Base-by-base conservation (phyloP, 371 early-diverging fungal genomes). In the Mucor racemosus region DNA sequence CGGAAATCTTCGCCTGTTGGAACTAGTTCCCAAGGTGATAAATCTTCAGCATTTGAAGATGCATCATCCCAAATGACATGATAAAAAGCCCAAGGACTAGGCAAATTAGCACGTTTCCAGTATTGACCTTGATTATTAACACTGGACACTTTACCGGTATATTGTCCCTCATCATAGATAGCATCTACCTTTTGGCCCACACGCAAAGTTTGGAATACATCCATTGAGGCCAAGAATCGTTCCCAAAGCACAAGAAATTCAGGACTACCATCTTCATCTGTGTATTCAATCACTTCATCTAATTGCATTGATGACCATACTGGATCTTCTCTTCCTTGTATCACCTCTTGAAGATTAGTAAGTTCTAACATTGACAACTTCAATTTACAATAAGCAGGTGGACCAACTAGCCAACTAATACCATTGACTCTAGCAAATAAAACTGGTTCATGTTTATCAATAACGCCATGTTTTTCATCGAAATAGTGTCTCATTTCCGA, bases 221-320 rank as follows among this genome's bases (percentile, higher is more conserved):
- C 73, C 82, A 90, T 78, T 3, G 89, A 87, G 10, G 86, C 79
- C 42, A 84, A 74, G 67, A 90, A 92, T 0, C 87, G 78, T 17
- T 85, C 79, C 68, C 85, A 90, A 14, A 90, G 79, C 0, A 92
- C 82, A 53, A 91, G 67, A 63, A 92, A 92, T 65, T 92, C 92
- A 0, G 91, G 91, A 15, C 82, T 79, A 14, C 86, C 89, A 38
- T 90, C 91, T 57, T 87, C 86, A 63, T 92, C 92, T 54, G 84
- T 85, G 66, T 87, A 92, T 64, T 90, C 90, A 62, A 92, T 78
- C 7, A 81, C 79, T 21, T 88, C 79, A 19, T 77, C 85, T 17
- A 74, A 73, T 5, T 75, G 67, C 3, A 75, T 65, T 0, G 67
- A 58, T 0, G 68, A 44, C 78, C 86, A 87, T 11, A 74, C 54